Conservation (phyloP, 306 rosid genomes). For the Sicyos edulis region DNA sequence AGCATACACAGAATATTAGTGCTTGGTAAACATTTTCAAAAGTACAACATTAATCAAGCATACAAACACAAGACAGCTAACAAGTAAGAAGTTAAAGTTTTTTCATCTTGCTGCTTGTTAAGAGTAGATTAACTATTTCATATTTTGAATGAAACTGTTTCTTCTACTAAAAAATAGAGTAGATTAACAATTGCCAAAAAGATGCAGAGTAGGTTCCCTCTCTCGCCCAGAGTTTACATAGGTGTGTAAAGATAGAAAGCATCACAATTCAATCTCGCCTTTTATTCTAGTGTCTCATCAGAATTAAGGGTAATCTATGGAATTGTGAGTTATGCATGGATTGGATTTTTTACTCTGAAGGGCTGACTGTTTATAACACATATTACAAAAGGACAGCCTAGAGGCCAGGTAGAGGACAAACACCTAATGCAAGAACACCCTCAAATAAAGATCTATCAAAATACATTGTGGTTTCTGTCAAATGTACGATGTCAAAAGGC, state of each 20-base stretch:
- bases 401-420: neutral
- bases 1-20: neutral
- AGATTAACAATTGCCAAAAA: neutral
- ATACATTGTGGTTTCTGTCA: neutral
- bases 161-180: too few species aligned
- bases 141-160: too few species aligned
- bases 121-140: neutral
- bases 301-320: constrained; percentile 3
- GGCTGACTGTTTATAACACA: neutral
- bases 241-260: neutral
- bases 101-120: neutral
- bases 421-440: neutral
- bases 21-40: neutral
- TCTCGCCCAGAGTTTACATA: neutral
- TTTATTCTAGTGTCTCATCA: neutral
- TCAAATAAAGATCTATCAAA: neutral
- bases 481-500: neutral
- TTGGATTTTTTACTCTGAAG: neutral
- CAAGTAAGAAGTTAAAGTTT: neutral
- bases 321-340: neutral
- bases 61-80: neutral
- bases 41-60: neutral
- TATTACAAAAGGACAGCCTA: neutral
- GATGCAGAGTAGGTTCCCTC: neutral
- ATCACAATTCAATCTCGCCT: neutral